phyloP scores from a whole-genome alignment of 352 stramenopile species.

The Ophiocytium majus region DNA sequence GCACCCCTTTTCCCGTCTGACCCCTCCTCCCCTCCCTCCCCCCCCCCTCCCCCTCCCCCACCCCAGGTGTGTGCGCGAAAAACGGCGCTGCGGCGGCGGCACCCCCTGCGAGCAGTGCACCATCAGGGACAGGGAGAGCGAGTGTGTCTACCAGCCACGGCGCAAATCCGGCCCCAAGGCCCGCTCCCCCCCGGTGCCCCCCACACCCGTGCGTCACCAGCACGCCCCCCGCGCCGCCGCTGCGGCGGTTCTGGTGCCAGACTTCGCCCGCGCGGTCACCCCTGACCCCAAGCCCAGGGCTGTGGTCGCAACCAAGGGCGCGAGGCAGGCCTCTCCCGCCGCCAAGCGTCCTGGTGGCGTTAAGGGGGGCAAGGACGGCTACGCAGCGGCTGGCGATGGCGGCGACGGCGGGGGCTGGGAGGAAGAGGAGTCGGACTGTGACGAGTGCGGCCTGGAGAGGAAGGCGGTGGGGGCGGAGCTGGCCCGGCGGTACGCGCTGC shows the following conservation, averaged over 20 bases:
- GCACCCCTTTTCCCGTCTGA: background rate
- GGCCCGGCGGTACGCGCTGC: background rate
- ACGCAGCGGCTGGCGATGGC: no score
- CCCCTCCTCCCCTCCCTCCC: background rate
- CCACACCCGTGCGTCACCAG: background rate
- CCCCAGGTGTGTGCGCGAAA: background rate
- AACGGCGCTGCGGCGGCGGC: slow-evolving; percentile 4
- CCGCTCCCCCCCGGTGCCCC: background rate
- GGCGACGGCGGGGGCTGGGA: background rate
- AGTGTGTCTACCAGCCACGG: background rate
- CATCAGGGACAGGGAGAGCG: background rate
- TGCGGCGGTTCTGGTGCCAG: background rate
- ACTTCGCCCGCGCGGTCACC: background rate
- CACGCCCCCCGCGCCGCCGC: no score
- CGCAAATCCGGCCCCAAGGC: background rate
- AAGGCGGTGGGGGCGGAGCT: background rate
- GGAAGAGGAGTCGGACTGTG: background rate
- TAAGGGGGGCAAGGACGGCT: no score
- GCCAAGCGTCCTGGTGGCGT: no score
- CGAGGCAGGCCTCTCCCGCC: background rate
- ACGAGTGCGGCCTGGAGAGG: no score
- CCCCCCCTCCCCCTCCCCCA: background rate
- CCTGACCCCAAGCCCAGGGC: background rate
- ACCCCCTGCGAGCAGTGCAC: background rate
- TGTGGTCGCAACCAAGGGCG: background rate